Conservation (phyloP, 257 asterid species). For the Apocynum venetum region DNA sequence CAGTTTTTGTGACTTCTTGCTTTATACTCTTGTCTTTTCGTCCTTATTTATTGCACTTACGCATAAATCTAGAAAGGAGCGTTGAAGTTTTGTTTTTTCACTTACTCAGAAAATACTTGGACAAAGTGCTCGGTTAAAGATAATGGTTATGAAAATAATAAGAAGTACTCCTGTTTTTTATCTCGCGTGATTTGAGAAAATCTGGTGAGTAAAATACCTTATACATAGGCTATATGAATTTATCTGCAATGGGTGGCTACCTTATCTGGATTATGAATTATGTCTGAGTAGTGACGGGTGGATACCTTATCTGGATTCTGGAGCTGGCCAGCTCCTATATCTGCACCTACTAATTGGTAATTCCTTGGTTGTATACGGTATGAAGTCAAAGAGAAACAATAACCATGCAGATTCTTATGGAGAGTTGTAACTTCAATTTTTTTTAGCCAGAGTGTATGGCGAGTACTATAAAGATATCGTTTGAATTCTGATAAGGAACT, state of each 20-base stretch:
- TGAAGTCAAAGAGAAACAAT: constrained; percentile 2
- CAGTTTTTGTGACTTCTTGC: neutral
- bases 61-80: neutral
- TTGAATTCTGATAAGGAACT: neutral
- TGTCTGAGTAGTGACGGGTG: neutral
- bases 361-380: neutral
- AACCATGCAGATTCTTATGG: neutral
- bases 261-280: neutral
- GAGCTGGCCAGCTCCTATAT: constrained; percentile 9
- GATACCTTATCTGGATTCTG: neutral
- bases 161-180: neutral
- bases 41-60: neutral
- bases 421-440: neutral
- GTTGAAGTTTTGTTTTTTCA: no score
- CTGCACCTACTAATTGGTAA: neutral
- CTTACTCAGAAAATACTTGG: neutral
- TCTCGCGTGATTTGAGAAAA: neutral
- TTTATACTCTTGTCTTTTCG: neutral
- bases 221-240: neutral
- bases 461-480: neutral
- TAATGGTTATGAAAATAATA: neutral
- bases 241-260: neutral
- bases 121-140: constrained; percentile 1
- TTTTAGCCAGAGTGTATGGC: neutral
- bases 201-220: neutral